Evolutionary conservation across 2,329 filamentous ascomycete genomes (phyloP), one percentile per base, ranked within the genome.

Genomic region (Apiospora phragmitis): DNA sequence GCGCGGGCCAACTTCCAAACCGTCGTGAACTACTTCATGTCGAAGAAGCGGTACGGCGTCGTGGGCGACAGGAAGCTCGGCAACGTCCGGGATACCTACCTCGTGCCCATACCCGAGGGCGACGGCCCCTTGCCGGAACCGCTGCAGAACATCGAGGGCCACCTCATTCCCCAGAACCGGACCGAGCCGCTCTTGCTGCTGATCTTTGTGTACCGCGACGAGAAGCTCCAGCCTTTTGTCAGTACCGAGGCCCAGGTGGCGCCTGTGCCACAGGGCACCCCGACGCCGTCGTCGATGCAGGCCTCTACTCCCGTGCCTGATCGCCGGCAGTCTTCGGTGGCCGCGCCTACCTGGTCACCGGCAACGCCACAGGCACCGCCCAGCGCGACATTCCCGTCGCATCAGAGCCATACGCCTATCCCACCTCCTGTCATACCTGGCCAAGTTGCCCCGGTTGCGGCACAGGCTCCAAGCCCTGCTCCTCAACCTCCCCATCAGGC

Each of bases 21-120:
- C 24, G 85, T 98, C n/a, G 93, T 95, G 76, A 88, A 94, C 68
- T 98, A 99, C 82, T 98, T 99, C 79, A 85, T 90, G 55, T 87
- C 87, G 68, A 93, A 95, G 77, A 89, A 93, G 74, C 89, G 94
- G 43, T 99, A 97, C 79, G 95, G 94, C 26, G 95, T 98, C 1
- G 88, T 98, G 8, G 91, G 91, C 18, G 93, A 95, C 78, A 92
- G 93, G 79, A 88, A 89, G 0, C 83, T 91, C 41, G 88, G 90
- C 26, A 92, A 94, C 72, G 92, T 98, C 67, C 92, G 94, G 71
- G 95, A 98, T 78, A 93, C 95, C 1, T 98, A 98, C 80, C 88
- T 98, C 42, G 92, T 98, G 12, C 95, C 96, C 0, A 89, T 98
- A 5, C 89, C 94, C 42, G 87, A 91, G 6, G 94, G 93, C 35